Base-by-base conservation (phyloP, 768 basidiomycete genomes). In the Serpula lacrymans region DNA sequence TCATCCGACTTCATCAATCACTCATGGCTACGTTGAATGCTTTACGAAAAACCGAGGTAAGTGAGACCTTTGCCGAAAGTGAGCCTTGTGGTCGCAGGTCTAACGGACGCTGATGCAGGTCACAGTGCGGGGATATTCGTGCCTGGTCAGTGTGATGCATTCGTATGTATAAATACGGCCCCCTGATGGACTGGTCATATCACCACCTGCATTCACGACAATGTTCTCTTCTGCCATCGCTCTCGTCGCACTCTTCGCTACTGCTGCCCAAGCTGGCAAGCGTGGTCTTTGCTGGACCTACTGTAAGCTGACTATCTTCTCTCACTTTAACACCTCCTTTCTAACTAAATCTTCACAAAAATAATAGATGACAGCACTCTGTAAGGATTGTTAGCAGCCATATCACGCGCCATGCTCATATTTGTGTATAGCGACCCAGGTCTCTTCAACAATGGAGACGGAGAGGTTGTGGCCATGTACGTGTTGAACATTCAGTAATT, bases 271-370 rank as follows among this genome's bases (percentile, higher is more conserved):
- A 10, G 68, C 67, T 17, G 66, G 67, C 18, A 68, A 68, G 49
- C 57, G 64, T 14, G 66, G 66, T 27, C 56, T 68, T 17, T 51
- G 50, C 30, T 68, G 66, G 66, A 50, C 66, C 21, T 69, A 46
- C 45, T 68, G 62, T 64, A 42, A 44, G 51, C 52, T 26, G n/a
- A n/a, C 23, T 20, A 36, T 17, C 38, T 27, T 23, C 22, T 18
- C 17, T 46, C 25, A 20, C n/a, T 21, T 29, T 16, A 34, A 2
- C 9, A 2, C 8, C 33, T 18, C 17, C 3, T 26, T 27, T 12
- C 20, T 33, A 3, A 40, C 16, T 12, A 27, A 11, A 20, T 23
- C 18, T 10, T n/a, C n/a, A n/a, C n/a, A n/a, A 24, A 25, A 16
- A 26, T 23, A n/a, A 31, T 33, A 63, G 62, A 45, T 24, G 62